These are phyloP conservation scores for Colletotrichum sp. DNA, from an alignment of 2,329 filamentous ascomycete genomes.

Conservation along the genomic window DNA sequence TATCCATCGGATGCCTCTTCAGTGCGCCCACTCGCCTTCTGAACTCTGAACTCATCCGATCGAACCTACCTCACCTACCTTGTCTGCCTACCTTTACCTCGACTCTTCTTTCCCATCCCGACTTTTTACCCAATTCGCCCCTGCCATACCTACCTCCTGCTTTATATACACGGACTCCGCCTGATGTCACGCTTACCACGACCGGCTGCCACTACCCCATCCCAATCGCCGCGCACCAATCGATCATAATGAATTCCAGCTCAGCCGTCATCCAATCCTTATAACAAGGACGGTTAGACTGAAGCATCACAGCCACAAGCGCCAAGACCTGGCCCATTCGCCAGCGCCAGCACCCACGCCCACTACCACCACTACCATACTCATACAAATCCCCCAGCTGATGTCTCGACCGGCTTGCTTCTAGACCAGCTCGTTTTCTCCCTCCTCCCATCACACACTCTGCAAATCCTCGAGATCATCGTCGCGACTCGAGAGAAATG, in stretches of 20 bases:
- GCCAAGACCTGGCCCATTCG: slow-evolving; percentile 16
- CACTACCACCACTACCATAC: neutral
- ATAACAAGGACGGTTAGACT: slow-evolving; percentile 17
- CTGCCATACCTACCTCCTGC: neutral
- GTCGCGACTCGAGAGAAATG: slow-evolving; percentile 26
- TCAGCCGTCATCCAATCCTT: slow-evolving; percentile 18
- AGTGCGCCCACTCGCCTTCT: neutral
- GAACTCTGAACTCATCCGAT: slow-evolving; percentile 1
- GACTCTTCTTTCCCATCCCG: neutral
- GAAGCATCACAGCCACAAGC: slow-evolving; percentile 17
- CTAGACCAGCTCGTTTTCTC: neutral
- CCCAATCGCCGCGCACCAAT: neutral
- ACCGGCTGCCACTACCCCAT: neutral
- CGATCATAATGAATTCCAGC: slow-evolving; percentile 17
- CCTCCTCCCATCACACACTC: neutral
- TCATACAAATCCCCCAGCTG: neutral
- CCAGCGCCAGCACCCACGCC: neutral
- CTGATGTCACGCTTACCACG: slow-evolving; percentile 4
- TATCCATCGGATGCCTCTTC: neutral
- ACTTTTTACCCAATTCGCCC: neutral
- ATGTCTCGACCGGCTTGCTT: neutral
- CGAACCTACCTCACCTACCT: neutral
- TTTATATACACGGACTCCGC: neutral
- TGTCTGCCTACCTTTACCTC: neutral
- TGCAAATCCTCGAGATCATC: neutral